Percentiles rank a stretch among this genome's conserved stretches.
These are phyloP conservation scores for Schizosaccharomyces osmophilus DNA, from an alignment of 805 yeast species.

Conservation along the genomic window DNA sequence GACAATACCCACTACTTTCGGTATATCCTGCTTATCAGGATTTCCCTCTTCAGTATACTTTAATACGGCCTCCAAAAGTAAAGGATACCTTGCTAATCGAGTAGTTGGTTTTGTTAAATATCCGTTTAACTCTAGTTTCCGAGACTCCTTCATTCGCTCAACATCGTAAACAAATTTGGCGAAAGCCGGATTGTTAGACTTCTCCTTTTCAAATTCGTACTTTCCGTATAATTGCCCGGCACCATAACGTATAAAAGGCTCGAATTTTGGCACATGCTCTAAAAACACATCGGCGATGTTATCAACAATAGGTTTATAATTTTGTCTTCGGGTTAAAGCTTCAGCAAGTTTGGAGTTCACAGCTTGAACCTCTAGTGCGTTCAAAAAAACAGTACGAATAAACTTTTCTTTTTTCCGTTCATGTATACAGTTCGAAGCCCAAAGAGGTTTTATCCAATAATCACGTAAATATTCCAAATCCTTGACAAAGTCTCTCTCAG, in stretches of 20 bases:
- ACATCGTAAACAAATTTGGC: conserved; percentile 85
- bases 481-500: conserved; percentile 86
- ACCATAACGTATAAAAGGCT: conserved; percentile 79
- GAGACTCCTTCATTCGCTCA: conserved; percentile 57
- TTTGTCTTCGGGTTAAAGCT: conserved; percentile 68
- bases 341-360: conserved; percentile 72
- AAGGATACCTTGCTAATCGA: conserved; percentile 81
- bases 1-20: conserved; percentile 50
- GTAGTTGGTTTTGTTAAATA: conserved; percentile 88
- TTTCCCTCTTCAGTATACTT: conserved; percentile 59
- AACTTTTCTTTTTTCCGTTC: conserved; percentile 75
- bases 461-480: conserved; percentile 82
- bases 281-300: conserved; percentile 71
- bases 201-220: conserved; percentile 83
- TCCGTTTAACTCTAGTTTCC: conserved; percentile 78
- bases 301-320: conserved; percentile 57
- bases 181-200: conserved; percentile 68
- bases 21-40: conserved; percentile 44
- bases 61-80: conserved; percentile 55
- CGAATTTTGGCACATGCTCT: conserved; percentile 64
- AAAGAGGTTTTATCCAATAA: conserved; percentile 74
- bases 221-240: conserved; percentile 89
- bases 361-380: conserved; percentile 63
- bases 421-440: conserved; percentile 70
- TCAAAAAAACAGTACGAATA: conserved; percentile 74